Base-by-base conservation (phyloP, 257 asterid species). In the Lavandula angustifolia region DNA sequence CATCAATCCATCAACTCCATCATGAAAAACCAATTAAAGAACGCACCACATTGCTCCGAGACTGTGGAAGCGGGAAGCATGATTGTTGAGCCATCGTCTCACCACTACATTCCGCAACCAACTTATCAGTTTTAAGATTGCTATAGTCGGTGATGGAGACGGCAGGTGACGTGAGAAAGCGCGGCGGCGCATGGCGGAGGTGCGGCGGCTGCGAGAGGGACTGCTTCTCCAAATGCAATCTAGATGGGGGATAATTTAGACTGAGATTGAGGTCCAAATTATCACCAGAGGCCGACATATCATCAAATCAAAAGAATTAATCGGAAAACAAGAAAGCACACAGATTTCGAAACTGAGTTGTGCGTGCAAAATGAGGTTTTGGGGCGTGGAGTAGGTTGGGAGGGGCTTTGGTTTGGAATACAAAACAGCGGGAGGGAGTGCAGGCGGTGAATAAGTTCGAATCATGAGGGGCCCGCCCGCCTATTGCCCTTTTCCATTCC, bases 261-360 rank as follows among this genome's bases (percentile, higher is more conserved):
- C 77, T 75, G 35, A 82, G 75, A 68, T 73, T 79, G 9, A 79
- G 76, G 72, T 83, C 82, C 14, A 81, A 29, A 37, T 81, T 78
- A 31, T 81, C 86, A n/a, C 80, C 78, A 9, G 82, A 68, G 47
- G 67, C 67, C 47, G 79, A 72, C 86, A 78, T 75, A 14, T 22
- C 53, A 46, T 38, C 48, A 55, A 59, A 47, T 31, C 18, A 14
- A 42, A 60, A 34, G 35, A 37, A 50, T 38, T 8, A 16, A 44
- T 44, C 7, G 1, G 14, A 29, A 65, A 6, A 3, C 37, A 35
- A 12, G 9, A 7, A 59, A 59, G 57, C 14, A 53, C 46, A 18
- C 40, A 9, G 14, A 6, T 33, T 22, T 40, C 9, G 13, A 41
- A 9, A 9, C 1, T 3, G 52, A 6, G 5, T 47, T 14, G 6